A percentile compares a stretch with the other conserved stretches of the same genome.
Evolutionary conservation across 352 stramenopile genomes (phyloP).

Genomic region (Pythium rishiriense): DNA sequence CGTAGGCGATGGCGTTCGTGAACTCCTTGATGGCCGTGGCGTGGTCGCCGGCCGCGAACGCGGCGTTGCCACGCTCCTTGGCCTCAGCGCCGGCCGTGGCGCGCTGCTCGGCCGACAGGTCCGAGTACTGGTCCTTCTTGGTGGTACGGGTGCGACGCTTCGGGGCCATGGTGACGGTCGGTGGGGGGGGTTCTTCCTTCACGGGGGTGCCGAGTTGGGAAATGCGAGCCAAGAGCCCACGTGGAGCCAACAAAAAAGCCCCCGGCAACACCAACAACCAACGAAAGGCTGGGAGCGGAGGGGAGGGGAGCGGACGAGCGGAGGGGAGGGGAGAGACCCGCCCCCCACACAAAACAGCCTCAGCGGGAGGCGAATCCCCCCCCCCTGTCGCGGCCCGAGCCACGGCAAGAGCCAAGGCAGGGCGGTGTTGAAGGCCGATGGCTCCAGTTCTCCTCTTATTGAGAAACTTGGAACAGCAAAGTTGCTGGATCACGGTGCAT

Average conservation of each 20-base stretch:
- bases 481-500: conserved; percentile 15
- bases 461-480: conserved; percentile 4
- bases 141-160: conserved; percentile 83
- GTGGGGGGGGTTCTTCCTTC: conserved; percentile 22
- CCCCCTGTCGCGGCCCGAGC: not conserved
- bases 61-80: conserved; percentile 85
- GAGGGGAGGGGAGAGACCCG: not conserved
- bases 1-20: conserved; percentile 82
- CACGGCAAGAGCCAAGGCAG: conserved; percentile 4
- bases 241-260: not conserved
- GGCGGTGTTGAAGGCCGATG: conserved; percentile 24
- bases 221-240: conserved; percentile 29
- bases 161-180: conserved; percentile 59
- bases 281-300: conserved; percentile 20
- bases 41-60: conserved; percentile 76
- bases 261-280: conserved; percentile 12
- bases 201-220: conserved; percentile 36
- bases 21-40: conserved; percentile 88
- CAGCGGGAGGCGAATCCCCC: not conserved
- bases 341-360: not conserved
- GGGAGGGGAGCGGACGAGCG: not conserved
- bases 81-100: conserved; percentile 74
- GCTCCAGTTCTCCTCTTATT: conserved; percentile 17
- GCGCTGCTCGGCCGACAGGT: conserved; percentile 62
- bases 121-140: conserved; percentile 81